These are phyloP conservation scores for Zygosaccharomyces siamensis DNA, from an alignment of 805 yeast genomes.

Conservation along the genomic window DNA sequence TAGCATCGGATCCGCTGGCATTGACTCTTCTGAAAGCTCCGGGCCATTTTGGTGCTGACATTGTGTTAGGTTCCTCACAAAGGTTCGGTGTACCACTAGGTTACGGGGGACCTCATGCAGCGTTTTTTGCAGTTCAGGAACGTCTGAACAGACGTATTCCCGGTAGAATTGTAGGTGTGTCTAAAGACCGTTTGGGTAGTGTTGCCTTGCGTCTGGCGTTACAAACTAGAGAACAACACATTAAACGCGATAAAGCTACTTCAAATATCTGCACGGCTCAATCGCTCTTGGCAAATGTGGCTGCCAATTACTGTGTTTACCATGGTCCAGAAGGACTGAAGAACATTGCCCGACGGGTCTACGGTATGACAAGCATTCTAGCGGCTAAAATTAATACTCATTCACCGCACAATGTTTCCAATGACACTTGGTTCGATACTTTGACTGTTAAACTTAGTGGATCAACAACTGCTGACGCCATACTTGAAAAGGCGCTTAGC, in stretches of 20 bases:
- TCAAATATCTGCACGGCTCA: conserved; percentile 98
- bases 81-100: conserved; percentile 98
- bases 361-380: conserved; percentile 66
- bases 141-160: conserved; percentile 88
- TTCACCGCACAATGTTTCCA: conserved; percentile 46
- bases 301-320: conserved; percentile 93
- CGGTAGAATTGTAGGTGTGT: conserved; percentile 90
- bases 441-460: conserved; percentile 54
- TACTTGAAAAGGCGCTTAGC: conserved; percentile 54
- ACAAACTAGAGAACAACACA: conserved; percentile 98
- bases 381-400: conserved; percentile 50
- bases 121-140: conserved; percentile 85
- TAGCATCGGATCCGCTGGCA: conserved; percentile 90
- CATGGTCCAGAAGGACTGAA: conserved; percentile 88
- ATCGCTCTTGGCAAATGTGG: conserved; percentile 90
- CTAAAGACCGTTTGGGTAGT: conserved; percentile 86
- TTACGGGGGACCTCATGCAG: conserved; percentile 98
- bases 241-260: conserved; percentile 95
- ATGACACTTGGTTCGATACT: conserved; percentile 80
- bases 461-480: conserved; percentile 48
- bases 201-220: conserved; percentile 88
- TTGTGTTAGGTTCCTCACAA: conserved; percentile 88
- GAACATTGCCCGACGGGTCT: conserved; percentile 70
- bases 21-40: conserved; percentile 84
- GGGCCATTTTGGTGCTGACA: conserved; percentile 80